Evolutionary conservation across 495 filamentous ascomycete genomes (phyloP), one percentile per base, ranked within the genome.

Genomic region (Emericellopsis terricola): DNA sequence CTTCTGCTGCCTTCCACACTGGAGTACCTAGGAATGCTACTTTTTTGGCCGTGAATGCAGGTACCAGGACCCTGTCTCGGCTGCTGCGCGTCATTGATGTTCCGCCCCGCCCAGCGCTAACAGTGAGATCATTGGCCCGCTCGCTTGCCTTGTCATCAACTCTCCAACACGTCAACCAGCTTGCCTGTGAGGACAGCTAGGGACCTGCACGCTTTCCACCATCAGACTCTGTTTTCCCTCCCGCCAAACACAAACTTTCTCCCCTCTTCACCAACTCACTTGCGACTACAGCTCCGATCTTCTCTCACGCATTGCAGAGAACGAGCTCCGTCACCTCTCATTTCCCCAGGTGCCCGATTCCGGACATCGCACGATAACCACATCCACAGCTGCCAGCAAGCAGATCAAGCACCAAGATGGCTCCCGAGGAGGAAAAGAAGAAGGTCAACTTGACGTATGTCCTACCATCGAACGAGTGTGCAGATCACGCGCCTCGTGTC

Each of bases 371-470:
- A 11, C 23, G 11, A 11, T 26, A 16, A 18, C 31, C 31, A 19
- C 33, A 18, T 15, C 17, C 21, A 27, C 13, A 20, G 8, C 24
- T n/a, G 33, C 16, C 15, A 26, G n/a, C 20, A 8, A 11, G 16
- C 15, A n/a, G 13, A 7, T 15, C 33, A 26, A 33, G 34, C 42
- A 42, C 42, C 52, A 57, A 51, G 30, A 52, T 52, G 44, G 49
- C 48, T 44, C 47, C 44, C 34, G 77, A 73, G 34, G 81, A 91
- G 44, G 77, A 86, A 33, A 92, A 93, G 76, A 76, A 78, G 64
- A 91, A 92, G 76, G 76, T 80, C 54, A 81, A 94, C 62, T 62
- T 94, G 49, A 70, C 76, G 84, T 93, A 77, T 51, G 82, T 24
- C 38, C 8, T 21, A 53, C 31, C 21, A 36, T 15, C 19, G n/a